A percentile compares a stretch with the other conserved stretches of the same genome.
These are phyloP conservation scores for Calonectria hawksworthii DNA, from an alignment of 2,329 filamentous ascomycete genomes.

Conservation along the genomic window DNA sequence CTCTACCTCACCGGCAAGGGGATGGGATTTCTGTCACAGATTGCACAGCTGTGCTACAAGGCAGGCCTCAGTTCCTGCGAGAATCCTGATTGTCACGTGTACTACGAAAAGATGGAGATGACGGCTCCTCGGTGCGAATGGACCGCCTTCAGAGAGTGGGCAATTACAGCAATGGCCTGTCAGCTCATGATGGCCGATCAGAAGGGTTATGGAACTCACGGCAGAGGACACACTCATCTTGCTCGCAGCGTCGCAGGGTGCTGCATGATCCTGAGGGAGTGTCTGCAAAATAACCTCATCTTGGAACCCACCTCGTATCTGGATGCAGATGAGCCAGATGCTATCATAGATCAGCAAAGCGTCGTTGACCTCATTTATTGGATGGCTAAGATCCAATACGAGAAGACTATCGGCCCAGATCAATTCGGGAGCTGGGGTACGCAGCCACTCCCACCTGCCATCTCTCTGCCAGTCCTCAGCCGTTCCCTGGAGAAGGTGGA, in stretches of 20 bases:
- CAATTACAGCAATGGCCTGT: background rate
- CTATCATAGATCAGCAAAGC: background rate
- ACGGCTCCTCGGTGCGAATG: background rate
- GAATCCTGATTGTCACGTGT: background rate
- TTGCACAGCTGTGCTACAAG: background rate
- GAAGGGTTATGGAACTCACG: background rate
- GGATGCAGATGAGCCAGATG: background rate
- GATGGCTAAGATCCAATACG: background rate
- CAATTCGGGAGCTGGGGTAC: background rate
- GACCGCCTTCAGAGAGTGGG: background rate
- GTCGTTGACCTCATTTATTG: background rate
- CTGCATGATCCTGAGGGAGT: background rate
- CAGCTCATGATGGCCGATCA: background rate
- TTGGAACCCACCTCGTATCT: background rate
- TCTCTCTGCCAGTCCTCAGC: background rate
- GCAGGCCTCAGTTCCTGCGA: background rate
- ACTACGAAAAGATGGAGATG: background rate
- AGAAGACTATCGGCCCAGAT: background rate
- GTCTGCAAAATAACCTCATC: background rate
- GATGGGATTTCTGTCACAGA: background rate
- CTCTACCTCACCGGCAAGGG: background rate
- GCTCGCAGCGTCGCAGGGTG: background rate
- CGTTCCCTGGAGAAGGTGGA: background rate
- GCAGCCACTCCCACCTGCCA: background rate
- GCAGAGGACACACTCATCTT: background rate